Evolutionary conservation across 192 early-diverging fungal genomes (phyloP).

Genomic region (Funneliformis mosseae): DNA sequence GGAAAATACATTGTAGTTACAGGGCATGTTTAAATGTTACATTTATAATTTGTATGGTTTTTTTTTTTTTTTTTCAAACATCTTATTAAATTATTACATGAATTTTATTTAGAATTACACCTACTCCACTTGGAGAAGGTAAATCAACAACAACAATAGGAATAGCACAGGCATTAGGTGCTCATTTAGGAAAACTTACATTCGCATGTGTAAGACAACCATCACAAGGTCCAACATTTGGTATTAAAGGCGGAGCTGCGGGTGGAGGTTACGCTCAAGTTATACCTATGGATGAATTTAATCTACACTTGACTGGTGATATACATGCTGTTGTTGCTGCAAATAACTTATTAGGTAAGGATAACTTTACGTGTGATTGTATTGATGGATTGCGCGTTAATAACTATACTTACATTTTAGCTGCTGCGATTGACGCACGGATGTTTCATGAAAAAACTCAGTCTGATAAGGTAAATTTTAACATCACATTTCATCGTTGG

Average conservation of each 20-base stretch:
- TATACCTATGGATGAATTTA: conserved; percentile 99
- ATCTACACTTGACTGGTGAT: conserved; percentile 98
- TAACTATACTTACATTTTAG: conserved; percentile 40
- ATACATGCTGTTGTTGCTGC: conserved; percentile 98
- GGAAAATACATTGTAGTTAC: conserved; percentile 96
- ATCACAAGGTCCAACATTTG: conserved; percentile 99
- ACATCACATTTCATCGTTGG: not conserved
- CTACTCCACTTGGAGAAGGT: conserved; percentile 97
- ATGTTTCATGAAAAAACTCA: conserved; percentile 96
- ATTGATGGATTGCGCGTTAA: not conserved
- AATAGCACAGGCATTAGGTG: conserved; percentile 93
- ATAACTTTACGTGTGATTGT: not conserved
- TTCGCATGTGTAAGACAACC: conserved; percentile 99
- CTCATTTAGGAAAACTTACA: conserved; percentile 81
- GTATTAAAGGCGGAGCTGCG: conserved; percentile 98
- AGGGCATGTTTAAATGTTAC: conserved; percentile 49
- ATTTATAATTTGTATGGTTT: too few species aligned
- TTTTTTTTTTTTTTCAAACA: not conserved
- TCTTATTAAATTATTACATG: too few species aligned
- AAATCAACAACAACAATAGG: conserved; percentile 98
- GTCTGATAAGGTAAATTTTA: conserved; percentile 51
- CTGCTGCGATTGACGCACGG: conserved; percentile 96
- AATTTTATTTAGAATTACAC: conserved; percentile 73
- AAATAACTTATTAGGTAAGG: conserved; percentile 85
- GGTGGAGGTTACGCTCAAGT: conserved; percentile 99